Evolutionary conservation across 805 yeast species (phyloP), one percentile per base, ranked within the genome.

Genomic region (Lachancea sp.): DNA sequence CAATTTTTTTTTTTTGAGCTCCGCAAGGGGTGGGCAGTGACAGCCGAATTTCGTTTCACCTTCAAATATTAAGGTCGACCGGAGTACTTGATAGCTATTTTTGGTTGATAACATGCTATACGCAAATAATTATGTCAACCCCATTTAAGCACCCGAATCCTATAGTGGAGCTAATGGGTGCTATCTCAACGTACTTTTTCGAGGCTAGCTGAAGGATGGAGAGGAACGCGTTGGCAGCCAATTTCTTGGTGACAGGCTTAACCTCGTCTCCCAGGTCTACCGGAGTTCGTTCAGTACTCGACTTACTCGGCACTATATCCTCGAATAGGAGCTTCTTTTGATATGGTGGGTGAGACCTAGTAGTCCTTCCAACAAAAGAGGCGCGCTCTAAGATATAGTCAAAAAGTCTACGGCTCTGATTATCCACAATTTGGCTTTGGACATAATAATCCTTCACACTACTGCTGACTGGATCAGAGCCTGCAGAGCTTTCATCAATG

Each of bases 141-240:
- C 51, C 49, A 21, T 42, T 39, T 41, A 51, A 33, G n/a, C 45
- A 13, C n/a, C 31, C 29, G 20, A 37, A 45, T 8, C 17, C 15
- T 12, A 42, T 36, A 4, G 18, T 22, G 12, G 36, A 18, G 3
- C 24, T 29, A 19, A 36, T 35, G 6, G 35, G 29, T 8, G 37
- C 28, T 9, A 48, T 18, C 16, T 36, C 43, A 19, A 56, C 28
- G 22, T 46, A n/a, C 17, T 49, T 51, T 34, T 49, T 53, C 2
- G 60, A 47, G 2, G 63, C 61, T 13, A 60, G 44, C 26, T 50
- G 55, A 15, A 60, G 40, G 16, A 60, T 20, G 3, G 62, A 53
- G 15, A 60, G 39, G 31, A 60, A 60, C 0, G 63, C 64, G 21
- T 52, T 57, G 12, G 62, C 58, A 5, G 61, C 63, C 8, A 59